Conservation (phyloP, 768 basidiomycete species). For the Kwoniella pini region DNA sequence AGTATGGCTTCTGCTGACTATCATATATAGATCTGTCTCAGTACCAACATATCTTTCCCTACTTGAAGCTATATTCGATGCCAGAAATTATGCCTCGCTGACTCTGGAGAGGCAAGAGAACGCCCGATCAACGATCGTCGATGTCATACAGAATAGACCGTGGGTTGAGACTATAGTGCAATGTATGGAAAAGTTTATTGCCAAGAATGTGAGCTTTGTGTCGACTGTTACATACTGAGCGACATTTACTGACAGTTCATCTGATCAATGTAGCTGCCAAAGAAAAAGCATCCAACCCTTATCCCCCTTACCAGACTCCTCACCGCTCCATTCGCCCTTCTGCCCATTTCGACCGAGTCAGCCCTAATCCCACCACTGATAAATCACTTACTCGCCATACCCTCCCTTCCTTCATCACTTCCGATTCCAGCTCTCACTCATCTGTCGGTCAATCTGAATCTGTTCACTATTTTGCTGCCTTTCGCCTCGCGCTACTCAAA, state of each 20-base stretch:
- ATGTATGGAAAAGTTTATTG: slow-evolving; percentile 27
- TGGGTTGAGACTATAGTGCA: slow-evolving; percentile 45
- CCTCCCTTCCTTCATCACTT: slow-evolving; percentile 73
- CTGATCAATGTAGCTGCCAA: slow-evolving; percentile 53
- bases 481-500: slow-evolving; percentile 25
- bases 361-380: slow-evolving; percentile 58
- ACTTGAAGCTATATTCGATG: slow-evolving; percentile 30
- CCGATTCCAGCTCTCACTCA: slow-evolving; percentile 62
- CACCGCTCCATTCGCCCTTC: slow-evolving; percentile 56
- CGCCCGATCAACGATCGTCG: slow-evolving; percentile 1
- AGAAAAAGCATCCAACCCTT: slow-evolving; percentile 62
- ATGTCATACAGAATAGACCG: background rate
- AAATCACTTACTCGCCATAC: slow-evolving; percentile 67
- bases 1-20: too few species aligned
- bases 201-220: slow-evolving; percentile 25
- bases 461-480: slow-evolving; percentile 54
- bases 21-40: slow-evolving; percentile 14
- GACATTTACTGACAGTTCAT: background rate
- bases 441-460: slow-evolving; percentile 68
- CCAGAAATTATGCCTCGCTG: slow-evolving; percentile 1
- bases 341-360: slow-evolving; percentile 42
- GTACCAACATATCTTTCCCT: slow-evolving; percentile 17
- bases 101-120: background rate
- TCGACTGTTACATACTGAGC: background rate
- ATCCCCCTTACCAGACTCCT: slow-evolving; percentile 60